Conservation (phyloP, 2,329 filamentous ascomycete species). For the Botrytis pseudocinerea region DNA sequence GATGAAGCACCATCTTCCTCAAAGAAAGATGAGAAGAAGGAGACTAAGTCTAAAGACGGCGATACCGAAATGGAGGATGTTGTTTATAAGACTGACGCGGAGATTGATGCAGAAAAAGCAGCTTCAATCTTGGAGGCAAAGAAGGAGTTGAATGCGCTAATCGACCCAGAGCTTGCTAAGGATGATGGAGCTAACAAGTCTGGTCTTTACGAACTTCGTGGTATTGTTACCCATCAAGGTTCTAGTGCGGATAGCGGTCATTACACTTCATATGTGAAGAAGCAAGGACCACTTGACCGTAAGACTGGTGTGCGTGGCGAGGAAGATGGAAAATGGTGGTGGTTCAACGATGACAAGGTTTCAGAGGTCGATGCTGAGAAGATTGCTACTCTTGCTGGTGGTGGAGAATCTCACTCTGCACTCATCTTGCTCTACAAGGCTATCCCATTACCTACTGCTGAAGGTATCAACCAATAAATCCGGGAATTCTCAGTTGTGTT, state of each 20-base stretch:
- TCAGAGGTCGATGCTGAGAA: conserved; percentile 88
- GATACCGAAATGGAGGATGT: conserved; percentile 67
- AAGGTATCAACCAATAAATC: conserved; percentile 42
- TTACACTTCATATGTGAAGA: conserved; percentile 98
- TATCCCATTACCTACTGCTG: conserved; percentile 64
- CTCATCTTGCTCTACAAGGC: conserved; percentile 78
- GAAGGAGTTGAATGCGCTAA: conserved; percentile 80
- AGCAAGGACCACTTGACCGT: conserved; percentile 70
- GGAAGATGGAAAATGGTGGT: conserved; percentile 98
- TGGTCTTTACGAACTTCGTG: conserved; percentile 90
- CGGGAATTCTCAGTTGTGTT: neutral
- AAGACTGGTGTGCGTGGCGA: conserved; percentile 74
- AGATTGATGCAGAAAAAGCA: conserved; percentile 83
- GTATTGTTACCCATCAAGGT: conserved; percentile 94
- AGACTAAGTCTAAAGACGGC: conserved; percentile 54
- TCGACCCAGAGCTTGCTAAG: conserved; percentile 70
- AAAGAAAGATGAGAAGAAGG: conserved; percentile 49
- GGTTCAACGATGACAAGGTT: conserved; percentile 99
- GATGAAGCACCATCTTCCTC: conserved; percentile 45
- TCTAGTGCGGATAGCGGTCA: conserved; percentile 96
- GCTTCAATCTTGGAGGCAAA: conserved; percentile 76
- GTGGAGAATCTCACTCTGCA: conserved; percentile 83
- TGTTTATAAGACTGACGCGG: conserved; percentile 85
- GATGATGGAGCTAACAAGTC: conserved; percentile 90
- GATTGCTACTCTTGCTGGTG: conserved; percentile 85